A percentile compares a stretch with the other conserved stretches of the same genome.
These are phyloP conservation scores for Tricholoma bakamatsutake DNA, from an alignment of 768 basidiomycete species.

Conservation along the genomic window DNA sequence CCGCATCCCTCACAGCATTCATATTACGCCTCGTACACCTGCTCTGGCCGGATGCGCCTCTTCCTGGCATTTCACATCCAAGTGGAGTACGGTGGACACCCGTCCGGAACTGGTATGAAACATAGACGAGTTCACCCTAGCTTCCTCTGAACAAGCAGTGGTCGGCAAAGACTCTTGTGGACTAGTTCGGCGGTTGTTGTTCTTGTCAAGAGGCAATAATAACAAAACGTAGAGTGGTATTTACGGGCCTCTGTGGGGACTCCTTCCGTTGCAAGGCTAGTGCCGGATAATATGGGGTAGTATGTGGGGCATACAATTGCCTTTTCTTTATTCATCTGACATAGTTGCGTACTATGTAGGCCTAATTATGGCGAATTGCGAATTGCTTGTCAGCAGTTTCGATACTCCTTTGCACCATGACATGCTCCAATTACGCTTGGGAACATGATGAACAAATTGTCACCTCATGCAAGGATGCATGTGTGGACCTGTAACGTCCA, in stretches of 20 bases:
- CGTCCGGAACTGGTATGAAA: constrained; percentile 10
- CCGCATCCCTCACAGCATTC: neutral
- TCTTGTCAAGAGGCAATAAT: constrained; percentile 20
- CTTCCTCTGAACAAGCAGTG: constrained; percentile 11
- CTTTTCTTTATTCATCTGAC: neutral
- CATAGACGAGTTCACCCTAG: constrained; percentile 15
- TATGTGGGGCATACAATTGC: constrained; percentile 71
- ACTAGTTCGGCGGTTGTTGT: constrained; percentile 4
- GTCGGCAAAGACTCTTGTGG: constrained; percentile 13
- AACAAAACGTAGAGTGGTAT: constrained; percentile 45
- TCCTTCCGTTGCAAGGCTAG: constrained; percentile 69
- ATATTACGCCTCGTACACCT: neutral
- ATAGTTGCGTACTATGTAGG: neutral
- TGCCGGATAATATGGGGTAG: constrained; percentile 70
- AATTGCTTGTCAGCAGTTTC: too few relatives aligned
- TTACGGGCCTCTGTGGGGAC: constrained; percentile 74
- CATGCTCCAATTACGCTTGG: too few relatives aligned
- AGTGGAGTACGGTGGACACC: constrained; percentile 11
- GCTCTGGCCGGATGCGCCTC: constrained; percentile 11
- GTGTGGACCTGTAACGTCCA: too few relatives aligned
- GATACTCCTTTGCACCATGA: too few relatives aligned
- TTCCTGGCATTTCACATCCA: constrained; percentile 14
- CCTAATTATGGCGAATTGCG: too few relatives aligned
- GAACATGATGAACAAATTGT: too few relatives aligned
- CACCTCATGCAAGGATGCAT: too few relatives aligned